Evolutionary conservation across 495 filamentous ascomycete genomes (phyloP).

Genomic region (Podospora pseudocomata): DNA sequence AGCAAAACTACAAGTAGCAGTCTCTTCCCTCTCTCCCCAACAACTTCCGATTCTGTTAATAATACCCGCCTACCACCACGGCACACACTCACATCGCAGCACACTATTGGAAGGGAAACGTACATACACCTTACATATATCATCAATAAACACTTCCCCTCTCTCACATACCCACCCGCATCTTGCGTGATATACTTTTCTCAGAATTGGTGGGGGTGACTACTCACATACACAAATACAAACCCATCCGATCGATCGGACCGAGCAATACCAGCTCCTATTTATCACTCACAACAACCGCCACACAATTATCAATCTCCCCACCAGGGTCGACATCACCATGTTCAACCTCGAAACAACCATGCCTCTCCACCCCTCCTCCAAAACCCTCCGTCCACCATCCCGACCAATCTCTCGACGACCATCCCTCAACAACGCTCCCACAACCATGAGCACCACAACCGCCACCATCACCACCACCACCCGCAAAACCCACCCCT

Average conservation of each 20-base stretch:
- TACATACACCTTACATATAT: background rate
- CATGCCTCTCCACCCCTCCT: background rate
- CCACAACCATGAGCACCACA: constrained; percentile 1
- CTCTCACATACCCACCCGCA: background rate
- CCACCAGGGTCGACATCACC: background rate
- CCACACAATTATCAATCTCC: background rate
- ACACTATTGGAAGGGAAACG: background rate
- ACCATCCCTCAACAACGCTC: background rate
- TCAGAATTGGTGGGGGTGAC: background rate
- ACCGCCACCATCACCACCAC: background rate
- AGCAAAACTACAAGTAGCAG: background rate
- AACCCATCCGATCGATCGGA: too few relatives aligned
- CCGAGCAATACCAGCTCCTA: background rate
- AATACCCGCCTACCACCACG: background rate
- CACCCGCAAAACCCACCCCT: background rate
- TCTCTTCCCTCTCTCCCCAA: background rate
- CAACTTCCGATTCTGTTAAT: background rate
- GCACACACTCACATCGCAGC: background rate
- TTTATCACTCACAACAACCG: background rate
- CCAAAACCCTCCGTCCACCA: background rate
- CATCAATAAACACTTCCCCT: background rate
- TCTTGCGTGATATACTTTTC: background rate
- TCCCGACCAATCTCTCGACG: background rate
- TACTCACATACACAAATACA: background rate
- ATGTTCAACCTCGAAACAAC: background rate